Conservation (phyloP, 2,329 filamentous ascomycete genomes). For the Lasiodiplodia gonubiensis region DNA sequence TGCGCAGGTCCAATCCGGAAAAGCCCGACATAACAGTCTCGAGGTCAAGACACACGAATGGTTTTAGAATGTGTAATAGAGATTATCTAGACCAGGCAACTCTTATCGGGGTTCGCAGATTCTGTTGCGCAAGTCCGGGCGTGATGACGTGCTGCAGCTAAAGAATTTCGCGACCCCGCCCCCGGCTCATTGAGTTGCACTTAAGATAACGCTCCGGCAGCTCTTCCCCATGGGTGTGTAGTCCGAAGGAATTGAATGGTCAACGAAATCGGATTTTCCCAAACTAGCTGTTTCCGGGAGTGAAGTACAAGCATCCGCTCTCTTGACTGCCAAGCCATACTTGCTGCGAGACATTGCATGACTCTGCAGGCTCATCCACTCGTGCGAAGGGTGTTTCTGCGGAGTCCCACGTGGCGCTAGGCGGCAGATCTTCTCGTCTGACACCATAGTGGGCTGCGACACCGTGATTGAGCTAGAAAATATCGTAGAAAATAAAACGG, state of each 20-base stretch:
- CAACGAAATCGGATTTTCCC: not conserved
- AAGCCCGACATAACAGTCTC: too few species aligned
- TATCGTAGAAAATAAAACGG: not conserved
- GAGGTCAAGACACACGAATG: not conserved
- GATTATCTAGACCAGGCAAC: not conserved
- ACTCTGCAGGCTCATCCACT: not conserved
- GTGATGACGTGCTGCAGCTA: constrained; percentile 1
- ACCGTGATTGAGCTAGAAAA: constrained; percentile 5
- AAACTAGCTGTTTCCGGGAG: not conserved
- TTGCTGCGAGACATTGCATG: not conserved
- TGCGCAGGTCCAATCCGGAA: too few species aligned
- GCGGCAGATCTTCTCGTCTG: not conserved
- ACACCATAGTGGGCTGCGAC: constrained; percentile 9
- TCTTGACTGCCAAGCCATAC: not conserved
- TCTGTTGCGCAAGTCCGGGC: not conserved
- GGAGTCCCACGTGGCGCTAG: constrained; percentile 1
- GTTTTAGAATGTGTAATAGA: not conserved
- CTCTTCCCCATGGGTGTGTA: not conserved
- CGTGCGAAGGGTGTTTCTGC: not conserved
- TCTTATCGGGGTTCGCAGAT: not conserved
- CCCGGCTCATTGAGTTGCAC: not conserved
- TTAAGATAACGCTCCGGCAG: not conserved
- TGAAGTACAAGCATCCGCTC: not conserved
- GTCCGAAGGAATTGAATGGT: not conserved
- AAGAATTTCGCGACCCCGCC: constrained; percentile 1